phyloP scores from a whole-genome alignment of 352 stramenopile genomes.

The Peronospora belbahrii region DNA sequence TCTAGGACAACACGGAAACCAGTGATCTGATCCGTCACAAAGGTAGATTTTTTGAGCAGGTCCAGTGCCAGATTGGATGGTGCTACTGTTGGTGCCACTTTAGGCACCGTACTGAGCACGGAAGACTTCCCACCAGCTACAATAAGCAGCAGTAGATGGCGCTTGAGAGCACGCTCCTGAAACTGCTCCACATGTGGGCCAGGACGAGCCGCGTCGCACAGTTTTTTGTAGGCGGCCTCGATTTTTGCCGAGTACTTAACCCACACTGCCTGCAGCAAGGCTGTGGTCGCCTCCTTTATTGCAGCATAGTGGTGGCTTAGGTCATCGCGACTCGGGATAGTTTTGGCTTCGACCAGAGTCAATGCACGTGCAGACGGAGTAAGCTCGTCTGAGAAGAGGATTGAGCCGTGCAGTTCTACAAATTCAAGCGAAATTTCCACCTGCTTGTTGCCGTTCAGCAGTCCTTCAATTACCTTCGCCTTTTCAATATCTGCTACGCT shows the following conservation, averaged over 20 bases:
- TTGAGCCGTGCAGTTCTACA: constrained; percentile 52
- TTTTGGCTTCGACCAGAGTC: constrained; percentile 48
- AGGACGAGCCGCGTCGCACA: constrained; percentile 32
- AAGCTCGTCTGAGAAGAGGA: constrained; percentile 63
- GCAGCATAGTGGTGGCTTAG: constrained; percentile 61
- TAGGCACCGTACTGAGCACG: constrained; percentile 36
- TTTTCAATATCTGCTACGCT: constrained; percentile 60
- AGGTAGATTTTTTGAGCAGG: constrained; percentile 58
- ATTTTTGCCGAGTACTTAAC: constrained; percentile 52
- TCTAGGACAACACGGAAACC: constrained; percentile 60
- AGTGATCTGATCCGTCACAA: constrained; percentile 53
- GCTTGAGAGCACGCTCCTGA: constrained; percentile 60
- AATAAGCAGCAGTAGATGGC: constrained; percentile 58
- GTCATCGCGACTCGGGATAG: constrained; percentile 52
- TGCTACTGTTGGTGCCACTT: constrained; percentile 36
- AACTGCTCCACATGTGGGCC: constrained; percentile 66
- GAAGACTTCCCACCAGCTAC: constrained; percentile 40
- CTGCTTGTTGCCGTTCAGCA: constrained; percentile 38
- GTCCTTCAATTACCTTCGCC: constrained; percentile 55
- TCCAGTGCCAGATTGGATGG: constrained; percentile 43
- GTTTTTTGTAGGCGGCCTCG: constrained; percentile 47
- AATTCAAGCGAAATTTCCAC: constrained; percentile 54
- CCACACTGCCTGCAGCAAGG: constrained; percentile 64
- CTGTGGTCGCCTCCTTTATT: constrained; percentile 55
- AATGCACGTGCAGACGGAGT: constrained; percentile 52